Percentiles rank a stretch among this genome's conserved stretches.
Conservation (phyloP, 108 stramenopile genomes). For the Cyclostephanos invisitatus region DNA sequence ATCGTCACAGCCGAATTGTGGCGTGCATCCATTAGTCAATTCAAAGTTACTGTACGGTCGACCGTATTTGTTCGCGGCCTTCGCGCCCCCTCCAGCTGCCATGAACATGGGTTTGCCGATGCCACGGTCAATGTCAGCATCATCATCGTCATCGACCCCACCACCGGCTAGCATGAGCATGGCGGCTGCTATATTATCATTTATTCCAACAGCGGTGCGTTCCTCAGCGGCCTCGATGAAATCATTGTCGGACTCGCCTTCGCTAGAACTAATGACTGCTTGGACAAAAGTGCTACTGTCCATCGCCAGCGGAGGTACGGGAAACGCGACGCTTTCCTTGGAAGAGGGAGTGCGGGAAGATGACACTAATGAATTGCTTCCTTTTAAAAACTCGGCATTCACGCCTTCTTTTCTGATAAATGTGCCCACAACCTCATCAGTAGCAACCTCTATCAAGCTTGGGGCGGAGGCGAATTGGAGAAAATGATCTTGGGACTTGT, state of each 20-base stretch:
- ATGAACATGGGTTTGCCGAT: conserved; percentile 33
- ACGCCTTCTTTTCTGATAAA: conserved; percentile 16
- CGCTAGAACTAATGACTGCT: conserved; percentile 48
- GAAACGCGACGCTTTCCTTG: not conserved
- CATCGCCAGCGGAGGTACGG: conserved; percentile 4
- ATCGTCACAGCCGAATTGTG: conserved; percentile 81
- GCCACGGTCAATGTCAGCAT: conserved; percentile 27
- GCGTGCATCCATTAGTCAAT: conserved; percentile 77
- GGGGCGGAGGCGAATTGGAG: conserved; percentile 11
- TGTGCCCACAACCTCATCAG: conserved; percentile 13
- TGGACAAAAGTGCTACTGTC: conserved; percentile 42
- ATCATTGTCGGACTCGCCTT: conserved; percentile 53
- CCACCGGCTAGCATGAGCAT: conserved; percentile 61
- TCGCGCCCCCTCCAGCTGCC: conserved; percentile 47
- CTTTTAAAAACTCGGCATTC: conserved; percentile 1
- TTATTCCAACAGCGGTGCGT: conserved; percentile 80
- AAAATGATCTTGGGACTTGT: conserved; percentile 18
- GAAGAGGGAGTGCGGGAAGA: not conserved
- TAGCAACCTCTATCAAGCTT: conserved; percentile 1
- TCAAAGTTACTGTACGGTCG: conserved; percentile 81
- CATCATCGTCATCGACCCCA: conserved; percentile 36
- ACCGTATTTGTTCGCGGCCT: conserved; percentile 59
- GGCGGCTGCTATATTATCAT: conserved; percentile 84
- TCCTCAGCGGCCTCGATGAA: conserved; percentile 80
- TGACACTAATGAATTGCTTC: conserved; percentile 23